phyloP scores from a whole-genome alignment of 164 flowering plant genomes.

The Houttuynia cordata region DNA sequence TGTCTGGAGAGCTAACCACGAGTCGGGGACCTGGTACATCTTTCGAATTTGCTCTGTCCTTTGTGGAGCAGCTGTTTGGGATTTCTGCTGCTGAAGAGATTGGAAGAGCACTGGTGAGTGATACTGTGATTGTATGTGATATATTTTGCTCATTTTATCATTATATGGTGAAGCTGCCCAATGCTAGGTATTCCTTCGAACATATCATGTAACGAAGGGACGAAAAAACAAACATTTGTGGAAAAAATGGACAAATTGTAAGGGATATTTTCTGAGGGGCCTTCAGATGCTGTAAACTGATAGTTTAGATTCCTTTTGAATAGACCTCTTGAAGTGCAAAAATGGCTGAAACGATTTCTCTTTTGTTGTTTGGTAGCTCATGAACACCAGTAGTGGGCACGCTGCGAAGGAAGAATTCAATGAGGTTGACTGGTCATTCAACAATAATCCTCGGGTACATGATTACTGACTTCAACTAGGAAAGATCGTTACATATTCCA shows the following conservation, averaged over 20 bases:
- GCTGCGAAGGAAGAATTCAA: slow-evolving; percentile 58
- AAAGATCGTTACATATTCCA: too few species aligned
- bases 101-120: slow-evolving; percentile 45
- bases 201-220: neutral
- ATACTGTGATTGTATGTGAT: neutral
- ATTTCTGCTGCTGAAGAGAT: slow-evolving; percentile 50
- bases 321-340: too few species aligned
- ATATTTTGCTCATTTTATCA: too few species aligned
- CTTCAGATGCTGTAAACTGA: too few species aligned
- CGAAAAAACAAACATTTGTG: neutral
- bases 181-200: too few species aligned
- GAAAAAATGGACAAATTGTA: neutral
- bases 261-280: neutral
- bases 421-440: slow-evolving; percentile 59
- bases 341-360: neutral
- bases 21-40: slow-evolving; percentile 96
- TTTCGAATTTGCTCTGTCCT: slow-evolving; percentile 63
- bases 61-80: slow-evolving; percentile 78
- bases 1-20: slow-evolving; percentile 87
- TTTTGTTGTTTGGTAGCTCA: slow-evolving; percentile 28
- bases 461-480: neutral
- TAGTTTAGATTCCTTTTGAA: too few species aligned
- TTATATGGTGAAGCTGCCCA: too few species aligned
- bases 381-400: slow-evolving; percentile 24
- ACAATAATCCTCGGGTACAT: slow-evolving; percentile 65